Conservation (phyloP, 371 early-diverging fungal genomes). For the Mucor velutinosus region DNA sequence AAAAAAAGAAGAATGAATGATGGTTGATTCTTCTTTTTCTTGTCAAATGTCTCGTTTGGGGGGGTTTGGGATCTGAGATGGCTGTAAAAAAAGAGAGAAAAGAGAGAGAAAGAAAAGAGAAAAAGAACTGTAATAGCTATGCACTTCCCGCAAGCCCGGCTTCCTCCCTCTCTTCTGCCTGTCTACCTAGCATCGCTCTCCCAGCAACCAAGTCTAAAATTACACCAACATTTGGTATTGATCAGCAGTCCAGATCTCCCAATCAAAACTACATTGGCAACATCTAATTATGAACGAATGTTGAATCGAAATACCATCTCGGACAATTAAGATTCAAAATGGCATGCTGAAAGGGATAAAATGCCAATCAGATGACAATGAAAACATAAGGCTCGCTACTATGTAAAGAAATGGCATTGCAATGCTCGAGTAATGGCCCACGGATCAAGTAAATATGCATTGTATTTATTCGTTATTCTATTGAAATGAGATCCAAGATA, state of each 20-base stretch:
- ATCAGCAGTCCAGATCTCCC: slow-evolving; percentile 2
- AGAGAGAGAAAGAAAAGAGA: neutral
- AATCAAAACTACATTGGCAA: neutral
- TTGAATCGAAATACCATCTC: neutral
- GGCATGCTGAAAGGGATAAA: too few species aligned
- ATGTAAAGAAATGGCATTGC: too few species aligned
- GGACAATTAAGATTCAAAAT: neutral
- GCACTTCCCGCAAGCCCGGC: neutral
- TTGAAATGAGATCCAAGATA: neutral
- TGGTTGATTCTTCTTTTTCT: neutral
- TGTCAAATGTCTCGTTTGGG: neutral
- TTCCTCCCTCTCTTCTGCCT: neutral
- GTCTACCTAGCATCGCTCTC: neutral
- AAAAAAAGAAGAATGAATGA: neutral
- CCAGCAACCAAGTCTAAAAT: neutral
- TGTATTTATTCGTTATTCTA: neutral
- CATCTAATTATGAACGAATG: neutral
- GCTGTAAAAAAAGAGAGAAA: neutral
- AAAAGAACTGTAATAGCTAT: neutral
- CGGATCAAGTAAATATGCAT: neutral
- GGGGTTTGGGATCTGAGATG: neutral
- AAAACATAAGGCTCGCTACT: too few species aligned
- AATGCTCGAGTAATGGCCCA: neutral
- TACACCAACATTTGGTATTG: neutral
- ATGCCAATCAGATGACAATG: too few species aligned